phyloP scores from a whole-genome alignment of 345 rosid genomes.

The Combretum micranthum region DNA sequence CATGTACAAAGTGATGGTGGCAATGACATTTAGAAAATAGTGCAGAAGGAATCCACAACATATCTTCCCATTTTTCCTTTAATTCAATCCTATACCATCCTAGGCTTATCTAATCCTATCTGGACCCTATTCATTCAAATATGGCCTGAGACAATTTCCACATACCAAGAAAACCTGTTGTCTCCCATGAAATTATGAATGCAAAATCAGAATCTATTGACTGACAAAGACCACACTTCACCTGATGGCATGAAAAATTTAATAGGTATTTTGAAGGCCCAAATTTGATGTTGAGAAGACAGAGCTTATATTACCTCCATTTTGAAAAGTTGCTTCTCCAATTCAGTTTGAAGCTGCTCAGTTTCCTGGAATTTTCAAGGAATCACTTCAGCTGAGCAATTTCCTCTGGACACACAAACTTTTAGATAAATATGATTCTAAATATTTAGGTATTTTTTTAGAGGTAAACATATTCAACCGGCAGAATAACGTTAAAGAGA shows the following conservation, averaged over 20 bases:
- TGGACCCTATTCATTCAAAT: neutral
- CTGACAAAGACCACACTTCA: too few relatives aligned
- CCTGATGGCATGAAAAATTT: neutral
- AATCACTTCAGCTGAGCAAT: slow-evolving; percentile 8
- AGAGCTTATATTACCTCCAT: slow-evolving; percentile 31
- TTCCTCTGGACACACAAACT: neutral
- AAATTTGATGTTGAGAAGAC: neutral
- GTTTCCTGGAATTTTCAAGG: slow-evolving; percentile 40
- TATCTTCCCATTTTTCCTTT: too few relatives aligned
- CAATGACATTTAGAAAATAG: too few relatives aligned
- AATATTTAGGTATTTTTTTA: too few relatives aligned
- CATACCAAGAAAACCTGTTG: neutral
- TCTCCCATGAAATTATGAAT: neutral
- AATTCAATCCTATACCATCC: too few relatives aligned
- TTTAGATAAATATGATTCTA: too few relatives aligned
- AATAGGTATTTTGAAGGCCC: neutral
- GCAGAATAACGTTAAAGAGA: too few relatives aligned
- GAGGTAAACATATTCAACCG: too few relatives aligned
- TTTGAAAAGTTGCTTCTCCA: slow-evolving; percentile 42
- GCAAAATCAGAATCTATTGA: too few relatives aligned
- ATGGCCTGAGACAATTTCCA: too few relatives aligned
- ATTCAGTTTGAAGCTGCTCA: slow-evolving; percentile 33
- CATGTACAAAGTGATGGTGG: too few relatives aligned
- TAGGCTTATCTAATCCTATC: too few relatives aligned
- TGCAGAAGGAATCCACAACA: neutral